Conservation (phyloP, 768 basidiomycete genomes). For the Chlorophyllum brunneum region DNA sequence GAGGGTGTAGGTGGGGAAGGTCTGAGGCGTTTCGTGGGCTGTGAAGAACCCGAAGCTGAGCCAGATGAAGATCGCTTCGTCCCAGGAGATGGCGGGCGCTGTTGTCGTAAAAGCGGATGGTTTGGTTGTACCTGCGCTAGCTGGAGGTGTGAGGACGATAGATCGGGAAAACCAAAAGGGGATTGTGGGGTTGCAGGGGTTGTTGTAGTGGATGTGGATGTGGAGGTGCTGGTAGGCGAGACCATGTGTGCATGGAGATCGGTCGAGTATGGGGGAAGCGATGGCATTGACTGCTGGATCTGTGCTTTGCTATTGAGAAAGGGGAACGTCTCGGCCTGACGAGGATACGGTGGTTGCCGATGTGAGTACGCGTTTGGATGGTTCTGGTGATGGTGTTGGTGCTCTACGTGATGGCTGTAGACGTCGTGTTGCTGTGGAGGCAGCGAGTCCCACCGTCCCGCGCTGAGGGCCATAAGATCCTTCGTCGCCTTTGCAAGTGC, state of each 20-base stretch:
- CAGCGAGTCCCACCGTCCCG: conserved; percentile 31
- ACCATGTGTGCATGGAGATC: conserved; percentile 2
- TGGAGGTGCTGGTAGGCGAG: conserved; percentile 8
- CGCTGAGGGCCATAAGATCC: conserved; percentile 75
- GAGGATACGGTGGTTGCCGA: conserved; percentile 15
- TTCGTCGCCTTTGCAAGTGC: conserved; percentile 77
- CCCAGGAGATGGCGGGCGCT: not conserved
- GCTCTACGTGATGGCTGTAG: conserved; percentile 14
- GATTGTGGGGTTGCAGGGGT: conserved; percentile 13
- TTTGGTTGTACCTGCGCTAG: not conserved
- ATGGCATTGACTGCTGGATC: conserved; percentile 14
- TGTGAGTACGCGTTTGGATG: conserved; percentile 16
- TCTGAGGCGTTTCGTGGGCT: not conserved
- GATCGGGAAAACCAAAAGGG: conserved; percentile 9
- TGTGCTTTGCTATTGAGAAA: conserved; percentile 20
- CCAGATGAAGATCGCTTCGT: not conserved
- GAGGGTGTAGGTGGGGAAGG: conserved; percentile 9
- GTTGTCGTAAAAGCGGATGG: not conserved
- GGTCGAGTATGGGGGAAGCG: not conserved
- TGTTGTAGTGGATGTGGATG: conserved; percentile 8
- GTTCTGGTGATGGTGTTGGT: conserved; percentile 19
- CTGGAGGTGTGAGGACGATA: not conserved
- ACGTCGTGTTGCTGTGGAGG: conserved; percentile 19
- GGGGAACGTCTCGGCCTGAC: conserved; percentile 22
- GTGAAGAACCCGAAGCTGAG: not conserved